A percentile compares a stretch with the other conserved stretches of the same genome.
These are phyloP conservation scores for Telfairia occidentalis DNA, from an alignment of 331 rosid species.

Conservation along the genomic window DNA sequence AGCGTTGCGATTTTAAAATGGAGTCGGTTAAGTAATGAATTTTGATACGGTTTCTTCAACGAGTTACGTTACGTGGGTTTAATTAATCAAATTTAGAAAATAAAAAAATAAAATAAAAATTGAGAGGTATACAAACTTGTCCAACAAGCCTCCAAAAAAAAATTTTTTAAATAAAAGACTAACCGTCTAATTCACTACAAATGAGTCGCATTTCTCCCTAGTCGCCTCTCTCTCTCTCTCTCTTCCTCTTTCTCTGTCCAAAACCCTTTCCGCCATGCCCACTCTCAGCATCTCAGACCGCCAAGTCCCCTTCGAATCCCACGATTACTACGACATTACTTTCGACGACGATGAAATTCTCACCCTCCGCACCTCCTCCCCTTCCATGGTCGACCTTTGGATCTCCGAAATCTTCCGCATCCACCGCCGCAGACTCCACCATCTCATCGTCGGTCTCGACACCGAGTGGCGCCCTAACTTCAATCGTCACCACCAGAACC, in stretches of 20 bases:
- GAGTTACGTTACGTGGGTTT: too few relatives aligned
- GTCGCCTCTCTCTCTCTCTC: too few relatives aligned
- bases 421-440: not conserved
- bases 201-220: not conserved
- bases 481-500: slow-evolving; percentile 15
- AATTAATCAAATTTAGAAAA: too few relatives aligned
- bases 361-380: slow-evolving; percentile 37
- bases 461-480: slow-evolving; percentile 66
- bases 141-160: too few relatives aligned
- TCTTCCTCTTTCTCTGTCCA: not conserved
- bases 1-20: too few relatives aligned
- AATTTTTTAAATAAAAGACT: too few relatives aligned
- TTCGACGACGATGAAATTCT: slow-evolving; percentile 24
- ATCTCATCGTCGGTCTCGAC: slow-evolving; percentile 46
- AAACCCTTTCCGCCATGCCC: not conserved
- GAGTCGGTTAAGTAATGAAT: too few relatives aligned
- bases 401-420: slow-evolving; percentile 13
- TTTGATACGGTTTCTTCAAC: too few relatives aligned
- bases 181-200: too few relatives aligned
- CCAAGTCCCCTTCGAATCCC: slow-evolving; percentile 5
- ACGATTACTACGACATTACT: slow-evolving; percentile 41
- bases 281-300: not conserved
- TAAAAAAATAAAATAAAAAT: too few relatives aligned
- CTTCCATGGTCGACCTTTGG: slow-evolving; percentile 46
- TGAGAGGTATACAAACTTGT: too few relatives aligned